Evolutionary conservation across 352 stramenopile species (phyloP).

Genomic region (Elongisporangium undulatum): DNA sequence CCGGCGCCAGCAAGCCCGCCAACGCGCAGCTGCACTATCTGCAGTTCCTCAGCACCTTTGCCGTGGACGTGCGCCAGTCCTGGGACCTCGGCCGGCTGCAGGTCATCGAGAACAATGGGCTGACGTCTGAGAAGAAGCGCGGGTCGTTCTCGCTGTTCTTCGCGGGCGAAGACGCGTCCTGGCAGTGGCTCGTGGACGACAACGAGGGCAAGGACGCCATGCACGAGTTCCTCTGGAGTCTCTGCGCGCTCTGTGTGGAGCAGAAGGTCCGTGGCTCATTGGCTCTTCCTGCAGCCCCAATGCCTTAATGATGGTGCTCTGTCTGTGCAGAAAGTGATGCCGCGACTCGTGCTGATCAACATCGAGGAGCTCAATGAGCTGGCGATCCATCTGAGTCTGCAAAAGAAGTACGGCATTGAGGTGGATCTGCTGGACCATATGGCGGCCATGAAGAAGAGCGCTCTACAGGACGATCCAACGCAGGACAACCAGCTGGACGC

Average conservation of each 20-base stretch:
- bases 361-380: conserved; percentile 55
- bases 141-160: conserved; percentile 57
- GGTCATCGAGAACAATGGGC: conserved; percentile 53
- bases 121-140: conserved; percentile 43
- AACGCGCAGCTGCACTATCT: conserved; percentile 51
- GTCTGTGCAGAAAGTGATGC: conserved; percentile 27
- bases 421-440: conserved; percentile 50
- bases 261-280: conserved; percentile 28
- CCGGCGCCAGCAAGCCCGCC: background rate
- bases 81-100: conserved; percentile 53
- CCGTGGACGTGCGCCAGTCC: conserved; percentile 57
- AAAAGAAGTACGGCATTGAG: conserved; percentile 62
- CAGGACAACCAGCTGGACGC: conserved; percentile 5
- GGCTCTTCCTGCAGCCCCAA: background rate
- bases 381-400: conserved; percentile 40
- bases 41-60: conserved; percentile 58
- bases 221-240: conserved; percentile 71
- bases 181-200: conserved; percentile 62
- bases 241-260: conserved; percentile 52
- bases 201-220: conserved; percentile 42
- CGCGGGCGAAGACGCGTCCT: conserved; percentile 31
- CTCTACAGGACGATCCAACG: conserved; percentile 1
- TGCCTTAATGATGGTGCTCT: conserved; percentile 1
- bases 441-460: conserved; percentile 38
- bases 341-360: conserved; percentile 50